These are phyloP conservation scores for Geranium rotundifolium DNA, from an alignment of 345 rosid genomes.

Conservation along the genomic window DNA sequence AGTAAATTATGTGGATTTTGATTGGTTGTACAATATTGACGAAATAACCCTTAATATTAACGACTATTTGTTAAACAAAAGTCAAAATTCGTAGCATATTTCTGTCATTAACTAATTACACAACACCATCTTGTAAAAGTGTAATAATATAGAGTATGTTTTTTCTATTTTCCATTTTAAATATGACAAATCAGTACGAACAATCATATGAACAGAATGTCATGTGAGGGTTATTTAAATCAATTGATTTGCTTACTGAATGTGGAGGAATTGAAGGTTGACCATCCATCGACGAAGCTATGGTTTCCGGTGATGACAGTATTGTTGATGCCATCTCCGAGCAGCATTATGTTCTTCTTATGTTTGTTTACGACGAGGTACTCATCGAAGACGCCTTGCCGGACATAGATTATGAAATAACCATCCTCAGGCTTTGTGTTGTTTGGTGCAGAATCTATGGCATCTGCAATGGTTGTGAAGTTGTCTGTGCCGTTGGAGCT, in stretches of 20 bases:
- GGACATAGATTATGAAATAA: slow-evolving; percentile 44
- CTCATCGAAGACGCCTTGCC: slow-evolving; percentile 37
- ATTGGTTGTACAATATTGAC: too few species aligned
- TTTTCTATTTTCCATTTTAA: too few species aligned
- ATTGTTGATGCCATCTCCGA: slow-evolving; percentile 57
- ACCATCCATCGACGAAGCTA: slow-evolving; percentile 56
- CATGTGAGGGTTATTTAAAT: too few species aligned
- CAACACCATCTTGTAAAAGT: too few species aligned
- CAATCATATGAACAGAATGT: too few species aligned
- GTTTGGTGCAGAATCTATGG: slow-evolving; percentile 48
- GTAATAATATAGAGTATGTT: too few species aligned
- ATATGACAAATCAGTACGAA: too few species aligned
- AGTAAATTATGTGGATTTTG: too few species aligned
- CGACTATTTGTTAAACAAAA: too few species aligned
- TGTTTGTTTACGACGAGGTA: slow-evolving; percentile 31
- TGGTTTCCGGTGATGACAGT: slow-evolving; percentile 47
- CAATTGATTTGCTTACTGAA: slow-evolving; percentile 27
- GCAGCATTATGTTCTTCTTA: slow-evolving; percentile 44
- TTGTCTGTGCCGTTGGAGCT: slow-evolving; percentile 28
- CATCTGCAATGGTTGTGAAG: slow-evolving; percentile 39
- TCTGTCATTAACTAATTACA: too few species aligned
- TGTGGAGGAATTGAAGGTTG: slow-evolving; percentile 42
- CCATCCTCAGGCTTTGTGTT: slow-evolving; percentile 39
- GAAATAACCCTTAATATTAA: too few species aligned
- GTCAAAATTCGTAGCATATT: too few species aligned